Evolutionary conservation across 2,329 filamentous ascomycete genomes (phyloP).

Genomic region (Phymatotrichopsis omnivora): DNA sequence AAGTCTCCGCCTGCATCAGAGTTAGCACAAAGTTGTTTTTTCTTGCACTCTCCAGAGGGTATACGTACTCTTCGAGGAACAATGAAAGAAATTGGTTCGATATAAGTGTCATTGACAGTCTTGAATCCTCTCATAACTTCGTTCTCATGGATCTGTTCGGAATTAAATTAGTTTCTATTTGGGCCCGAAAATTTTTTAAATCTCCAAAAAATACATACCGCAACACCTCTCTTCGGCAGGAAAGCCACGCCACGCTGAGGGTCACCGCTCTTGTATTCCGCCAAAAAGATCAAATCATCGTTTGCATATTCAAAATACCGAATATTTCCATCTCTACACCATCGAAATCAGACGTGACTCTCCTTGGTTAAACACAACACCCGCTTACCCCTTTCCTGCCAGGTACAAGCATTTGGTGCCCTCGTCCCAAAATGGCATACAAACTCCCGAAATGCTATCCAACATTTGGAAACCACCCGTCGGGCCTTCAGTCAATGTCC

Average conservation of each 20-base stretch:
- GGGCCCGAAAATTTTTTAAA: not conserved
- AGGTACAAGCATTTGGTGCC: conserved; percentile 91
- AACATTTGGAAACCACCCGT: conserved; percentile 83
- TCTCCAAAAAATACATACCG: conserved; percentile 42
- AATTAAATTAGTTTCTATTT: not conserved
- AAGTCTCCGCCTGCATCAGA: conserved; percentile 25
- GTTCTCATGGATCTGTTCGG: conserved; percentile 69
- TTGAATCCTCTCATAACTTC: conserved; percentile 95
- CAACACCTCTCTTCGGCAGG: conserved; percentile 86
- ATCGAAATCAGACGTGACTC: not conserved
- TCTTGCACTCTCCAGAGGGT: not conserved
- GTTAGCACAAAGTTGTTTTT: not conserved
- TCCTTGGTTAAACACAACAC: not conserved
- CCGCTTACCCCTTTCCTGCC: conserved; percentile 82
- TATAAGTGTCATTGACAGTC: conserved; percentile 86
- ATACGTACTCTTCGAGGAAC: conserved; percentile 67
- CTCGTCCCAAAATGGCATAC: conserved; percentile 99
- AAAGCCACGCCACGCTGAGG: conserved; percentile 93
- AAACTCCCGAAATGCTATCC: conserved; percentile 93
- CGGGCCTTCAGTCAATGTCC: conserved; percentile 59
- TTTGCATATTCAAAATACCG: conserved; percentile 98
- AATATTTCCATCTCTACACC: conserved; percentile 84
- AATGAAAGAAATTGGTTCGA: conserved; percentile 96
- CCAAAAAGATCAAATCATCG: conserved; percentile 95
- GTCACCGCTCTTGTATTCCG: conserved; percentile 93